Base-by-base conservation (phyloP, 1,284 basidiomycete genomes). In the Sporisorium iseilematis-ciliati region DNA sequence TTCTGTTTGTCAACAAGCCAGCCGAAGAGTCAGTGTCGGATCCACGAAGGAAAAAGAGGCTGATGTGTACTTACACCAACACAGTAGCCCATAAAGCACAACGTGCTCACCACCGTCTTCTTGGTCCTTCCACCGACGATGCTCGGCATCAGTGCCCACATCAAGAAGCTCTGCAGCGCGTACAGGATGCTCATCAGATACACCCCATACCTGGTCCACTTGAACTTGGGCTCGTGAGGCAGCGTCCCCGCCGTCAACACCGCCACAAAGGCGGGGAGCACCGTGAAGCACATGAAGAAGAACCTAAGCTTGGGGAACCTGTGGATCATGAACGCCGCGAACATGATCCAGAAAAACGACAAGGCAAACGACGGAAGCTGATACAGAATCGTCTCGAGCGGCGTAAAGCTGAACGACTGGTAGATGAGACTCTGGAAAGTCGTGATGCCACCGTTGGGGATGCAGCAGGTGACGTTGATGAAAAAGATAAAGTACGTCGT, bases 111-210 rank as follows among this genome's bases (percentile, higher is more conserved):
- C 11, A 83, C 75, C 29, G 78, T 80, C 63, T 81, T 80, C 58
- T 84, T 83, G 25, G 84, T 85, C 45, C 82, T 71, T 7, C 84
- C 84, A 14, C 80, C 82, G n/a, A 81, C 74, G 65, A 83, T 84
- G 23, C 74, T 79, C 4, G 78, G 74, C 61, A 85, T 79, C 14
- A 85, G 60, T 1, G 80, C 65, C 82, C 80, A 83, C 33, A 75
- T 78, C 21, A 79, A 73, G 63, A 82, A 81, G 12, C 66, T 52
- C 29, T 80, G 74, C 38, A 85, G 63, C n/a, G 77, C 76, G 40
- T 78, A 81, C 49, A 80, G 70, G 20, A 80, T 78, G 21, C 76
- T 71, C 53, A 84, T 79, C 26, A 83, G 65, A 52, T 82, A 83
- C 16, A 76, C 51, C 7, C 77, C 78, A 75, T 78, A 82, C 51